Evolutionary conservation across 441 rosid genomes (phyloP).

Genomic region (Dalechampia spathulata): DNA sequence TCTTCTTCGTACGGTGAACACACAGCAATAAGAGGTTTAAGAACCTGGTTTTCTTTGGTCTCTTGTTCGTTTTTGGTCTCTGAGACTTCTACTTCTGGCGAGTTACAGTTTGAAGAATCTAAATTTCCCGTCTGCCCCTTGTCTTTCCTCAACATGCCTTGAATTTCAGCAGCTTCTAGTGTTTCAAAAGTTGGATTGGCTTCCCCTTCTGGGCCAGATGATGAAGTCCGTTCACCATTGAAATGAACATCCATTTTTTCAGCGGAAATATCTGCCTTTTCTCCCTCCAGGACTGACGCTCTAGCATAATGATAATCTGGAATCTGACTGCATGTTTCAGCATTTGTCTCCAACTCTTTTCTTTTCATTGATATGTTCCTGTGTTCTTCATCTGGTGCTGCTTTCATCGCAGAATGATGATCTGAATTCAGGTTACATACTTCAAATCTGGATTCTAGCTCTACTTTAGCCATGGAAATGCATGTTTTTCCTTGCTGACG

Average conservation of each 20-base stretch:
- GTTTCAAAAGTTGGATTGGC: not conserved
- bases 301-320: conserved; percentile 11
- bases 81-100: conserved; percentile 13
- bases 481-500: conserved; percentile 17
- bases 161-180: conserved; percentile 15
- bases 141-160: conserved; percentile 7
- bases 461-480: conserved; percentile 11
- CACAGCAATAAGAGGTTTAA: conserved; percentile 6
- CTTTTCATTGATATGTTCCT: conserved; percentile 11
- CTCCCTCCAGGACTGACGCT: conserved; percentile 15
- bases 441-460: conserved; percentile 1
- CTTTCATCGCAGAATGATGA: conserved; percentile 15
- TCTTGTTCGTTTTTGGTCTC: conserved; percentile 18
- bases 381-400: conserved; percentile 14
- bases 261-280: conserved; percentile 15
- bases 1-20: conserved; percentile 20
- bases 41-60: conserved; percentile 18
- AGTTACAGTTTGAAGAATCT: conserved; percentile 17
- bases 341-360: conserved; percentile 8
- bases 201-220: conserved; percentile 8
- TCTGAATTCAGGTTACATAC: conserved; percentile 16
- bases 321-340: conserved; percentile 14
- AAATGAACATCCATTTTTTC: conserved; percentile 10
- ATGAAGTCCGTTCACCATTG: conserved; percentile 6
- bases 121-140: conserved; percentile 5